Percentiles rank a stretch among this genome's conserved stretches.
Conservation (phyloP, 495 filamentous ascomycete genomes). For the Neurospora tetraspora region DNA sequence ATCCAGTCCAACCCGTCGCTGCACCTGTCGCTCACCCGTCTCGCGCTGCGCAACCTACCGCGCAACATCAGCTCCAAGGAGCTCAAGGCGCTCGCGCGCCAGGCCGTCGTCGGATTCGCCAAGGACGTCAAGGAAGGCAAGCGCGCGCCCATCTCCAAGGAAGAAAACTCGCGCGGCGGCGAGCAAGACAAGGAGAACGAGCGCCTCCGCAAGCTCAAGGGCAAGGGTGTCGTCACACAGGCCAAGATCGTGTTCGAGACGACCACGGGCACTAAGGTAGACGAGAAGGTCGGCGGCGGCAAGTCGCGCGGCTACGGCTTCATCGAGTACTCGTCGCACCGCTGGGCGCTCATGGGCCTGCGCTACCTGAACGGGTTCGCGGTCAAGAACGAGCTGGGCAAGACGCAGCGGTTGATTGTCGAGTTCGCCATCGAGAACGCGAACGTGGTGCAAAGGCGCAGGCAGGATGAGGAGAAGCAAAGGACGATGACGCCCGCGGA, state of each 20-base stretch:
- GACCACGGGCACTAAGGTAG: constrained; percentile 66
- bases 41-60: constrained; percentile 91
- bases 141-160: constrained; percentile 70
- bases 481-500: constrained; percentile 50
- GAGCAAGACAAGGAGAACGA: constrained; percentile 74
- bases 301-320: constrained; percentile 91
- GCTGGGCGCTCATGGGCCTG: constrained; percentile 90
- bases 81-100: constrained; percentile 79
- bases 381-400: constrained; percentile 37
- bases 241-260: constrained; percentile 92
- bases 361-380: constrained; percentile 85
- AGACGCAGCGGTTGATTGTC: constrained; percentile 63
- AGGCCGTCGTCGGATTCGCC: constrained; percentile 88
- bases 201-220: constrained; percentile 61
- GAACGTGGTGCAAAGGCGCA: constrained; percentile 73
- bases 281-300: constrained; percentile 56
- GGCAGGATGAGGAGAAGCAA: constrained; percentile 64
- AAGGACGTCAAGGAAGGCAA: constrained; percentile 68
- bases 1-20: constrained; percentile 84
- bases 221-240: constrained; percentile 90
- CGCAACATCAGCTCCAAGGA: constrained; percentile 75
- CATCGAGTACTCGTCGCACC: constrained; percentile 90
- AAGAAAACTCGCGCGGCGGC: constrained; percentile 70
- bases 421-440: constrained; percentile 99
- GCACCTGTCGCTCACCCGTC: constrained; percentile 80